Conservation (phyloP, 192 early-diverging fungal genomes). For the Coemansia sp. region DNA sequence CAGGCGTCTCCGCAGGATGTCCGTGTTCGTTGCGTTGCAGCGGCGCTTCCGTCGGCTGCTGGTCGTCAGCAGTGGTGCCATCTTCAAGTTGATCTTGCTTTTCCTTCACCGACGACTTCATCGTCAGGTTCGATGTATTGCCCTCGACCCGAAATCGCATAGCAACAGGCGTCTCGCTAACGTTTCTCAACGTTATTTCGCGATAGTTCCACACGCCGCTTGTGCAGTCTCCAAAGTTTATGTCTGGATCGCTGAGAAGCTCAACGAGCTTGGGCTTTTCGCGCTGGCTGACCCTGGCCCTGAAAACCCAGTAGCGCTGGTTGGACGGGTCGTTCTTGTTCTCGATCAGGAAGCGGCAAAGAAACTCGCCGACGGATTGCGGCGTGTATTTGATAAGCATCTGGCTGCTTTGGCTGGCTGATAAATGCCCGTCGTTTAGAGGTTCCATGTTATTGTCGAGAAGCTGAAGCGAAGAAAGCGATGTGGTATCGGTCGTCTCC, state of each 20-base stretch:
- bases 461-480: constrained; percentile 31
- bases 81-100: not conserved
- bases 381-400: constrained; percentile 86
- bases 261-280: constrained; percentile 62
- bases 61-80: too few relatives aligned
- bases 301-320: constrained; percentile 73
- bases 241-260: constrained; percentile 61
- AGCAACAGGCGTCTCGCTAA: constrained; percentile 71
- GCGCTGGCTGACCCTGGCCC: constrained; percentile 73
- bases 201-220: constrained; percentile 85
- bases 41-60: not conserved
- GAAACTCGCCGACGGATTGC: constrained; percentile 85
- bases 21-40: constrained; percentile 1
- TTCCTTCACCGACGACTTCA: constrained; percentile 21
- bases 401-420: constrained; percentile 64
- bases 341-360: constrained; percentile 84
- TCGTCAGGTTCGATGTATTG: constrained; percentile 27
- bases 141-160: constrained; percentile 66
- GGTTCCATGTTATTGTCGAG: constrained; percentile 14
- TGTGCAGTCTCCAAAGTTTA: constrained; percentile 94
- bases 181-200: constrained; percentile 77
- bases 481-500: constrained; percentile 26
- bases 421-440: constrained; percentile 53
- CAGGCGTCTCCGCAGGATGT: not conserved
- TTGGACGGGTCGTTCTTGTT: constrained; percentile 88